Base-by-base conservation (phyloP, 192 early-diverging fungal genomes). In the Funneliformis geosporum region DNA sequence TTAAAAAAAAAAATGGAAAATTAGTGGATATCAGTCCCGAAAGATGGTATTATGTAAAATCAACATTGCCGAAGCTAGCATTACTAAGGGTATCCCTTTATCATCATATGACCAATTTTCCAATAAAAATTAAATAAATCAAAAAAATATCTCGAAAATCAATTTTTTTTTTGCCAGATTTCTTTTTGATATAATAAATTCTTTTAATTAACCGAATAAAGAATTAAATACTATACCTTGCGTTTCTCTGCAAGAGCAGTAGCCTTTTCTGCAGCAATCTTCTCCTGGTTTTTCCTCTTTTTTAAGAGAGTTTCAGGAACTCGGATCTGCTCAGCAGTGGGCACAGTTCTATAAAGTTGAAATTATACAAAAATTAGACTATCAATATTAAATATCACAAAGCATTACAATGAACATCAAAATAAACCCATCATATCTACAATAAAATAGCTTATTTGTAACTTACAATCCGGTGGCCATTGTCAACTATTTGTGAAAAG, bases 261-360 rank as follows among this genome's bases (percentile, higher is more conserved):
- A 33, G 86, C 88, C 79, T 84, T 85, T 73, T 89, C 88, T 79
- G 87, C 90, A 79, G 89, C 88, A 42, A 88, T 83, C 91, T 95
- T 94, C 73, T 92, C 91, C 80, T 90, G 87, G 82, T 85, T 82
- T 87, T 93, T 92, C 82, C 92, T 90, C 90, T 94, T 94, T 93
- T 94, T 94, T 86, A 95, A 89, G 85, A 94, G 86, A 80, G 93
- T 94, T 87, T 95, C 94, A 87, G 94, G 94, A 80, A 92, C 91
- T 84, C 92, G 90, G 78, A 93, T 89, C 83, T 93, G 89, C 82
- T 87, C 87, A 87, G 87, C 87, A 82, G 87, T 87, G 82, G 89
- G 84, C 62, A 88, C 86, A 74, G 86, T 87, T 73, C 88, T 89
- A 84, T 50, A 50, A 62, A 33, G 33, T 33, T 33, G 33, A 33